Conservation (phyloP, 2,329 filamentous ascomycete genomes). For the Mollisia scopiformis region DNA sequence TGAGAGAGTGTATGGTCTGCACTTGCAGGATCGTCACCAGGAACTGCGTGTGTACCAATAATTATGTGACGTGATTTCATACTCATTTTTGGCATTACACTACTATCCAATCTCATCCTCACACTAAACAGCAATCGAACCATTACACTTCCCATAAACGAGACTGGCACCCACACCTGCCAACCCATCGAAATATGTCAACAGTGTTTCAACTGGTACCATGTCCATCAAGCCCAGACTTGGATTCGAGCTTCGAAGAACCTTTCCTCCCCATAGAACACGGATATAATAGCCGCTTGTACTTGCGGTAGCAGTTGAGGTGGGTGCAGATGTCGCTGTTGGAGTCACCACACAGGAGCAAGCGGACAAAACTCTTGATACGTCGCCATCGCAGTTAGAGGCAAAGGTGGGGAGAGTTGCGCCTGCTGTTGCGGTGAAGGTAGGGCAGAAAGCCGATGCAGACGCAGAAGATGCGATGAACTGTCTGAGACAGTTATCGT, state of each 20-base stretch:
- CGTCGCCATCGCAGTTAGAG: conserved; percentile 32
- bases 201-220: conserved; percentile 65
- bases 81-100: neutral
- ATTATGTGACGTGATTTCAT: neutral
- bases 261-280: conserved; percentile 71
- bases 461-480: conserved; percentile 31
- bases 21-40: too few relatives aligned
- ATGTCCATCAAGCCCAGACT: conserved; percentile 71
- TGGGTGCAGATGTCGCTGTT: conserved; percentile 16
- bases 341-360: conserved; percentile 34
- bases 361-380: conserved; percentile 30
- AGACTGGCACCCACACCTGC: conserved; percentile 57
- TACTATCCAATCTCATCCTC: neutral
- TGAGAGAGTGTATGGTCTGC: too few relatives aligned
- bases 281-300: conserved; percentile 56
- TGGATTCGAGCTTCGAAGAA: conserved; percentile 69
- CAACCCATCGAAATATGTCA: conserved; percentile 73
- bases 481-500: conserved; percentile 38
- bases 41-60: too few relatives aligned
- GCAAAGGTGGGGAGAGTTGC: conserved; percentile 28
- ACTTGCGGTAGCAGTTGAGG: conserved; percentile 11
- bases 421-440: conserved; percentile 18
- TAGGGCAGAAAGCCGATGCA: conserved; percentile 32
- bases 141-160: conserved; percentile 42
- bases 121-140: conserved; percentile 7